phyloP scores from a whole-genome alignment of 148 eudicot species.

The Nyssa sinensis region DNA sequence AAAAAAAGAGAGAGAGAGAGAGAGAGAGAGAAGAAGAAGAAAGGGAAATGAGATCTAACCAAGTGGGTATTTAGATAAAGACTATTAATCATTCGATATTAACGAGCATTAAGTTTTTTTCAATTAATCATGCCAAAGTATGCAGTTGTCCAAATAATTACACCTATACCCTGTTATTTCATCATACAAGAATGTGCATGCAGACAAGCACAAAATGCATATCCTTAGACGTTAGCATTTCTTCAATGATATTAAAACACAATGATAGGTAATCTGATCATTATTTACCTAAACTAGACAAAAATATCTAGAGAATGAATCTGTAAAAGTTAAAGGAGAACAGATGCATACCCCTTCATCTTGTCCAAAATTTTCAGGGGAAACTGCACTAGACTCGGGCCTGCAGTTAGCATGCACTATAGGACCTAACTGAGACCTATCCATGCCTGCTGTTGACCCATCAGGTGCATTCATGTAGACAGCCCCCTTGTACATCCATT shows the following conservation, averaged over 20 bases:
- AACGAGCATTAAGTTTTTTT: too few species aligned
- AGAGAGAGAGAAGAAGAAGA: too few species aligned
- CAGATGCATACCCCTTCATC: conserved; percentile 48
- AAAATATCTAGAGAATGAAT: background rate
- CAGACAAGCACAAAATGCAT: background rate
- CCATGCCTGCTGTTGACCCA: conserved; percentile 56
- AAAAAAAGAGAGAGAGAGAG: too few species aligned
- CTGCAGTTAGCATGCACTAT: conserved; percentile 95
- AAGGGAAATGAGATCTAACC: too few species aligned
- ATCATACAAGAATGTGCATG: background rate
- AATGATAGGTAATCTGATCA: background rate
- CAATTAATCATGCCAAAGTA: background rate
- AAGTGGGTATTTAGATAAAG: too few species aligned
- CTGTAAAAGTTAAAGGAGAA: background rate
- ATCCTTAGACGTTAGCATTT: background rate
- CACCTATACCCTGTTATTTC: background rate
- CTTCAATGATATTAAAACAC: background rate
- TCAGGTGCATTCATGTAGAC: conserved; percentile 76
- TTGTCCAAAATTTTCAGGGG: conserved; percentile 38
- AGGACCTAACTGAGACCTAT: conserved; percentile 82
- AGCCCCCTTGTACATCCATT: conserved; percentile 98
- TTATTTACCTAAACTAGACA: background rate
- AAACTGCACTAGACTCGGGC: conserved; percentile 51
- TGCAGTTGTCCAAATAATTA: background rate
- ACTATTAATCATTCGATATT: too few species aligned